These are phyloP conservation scores for Puccinia horiana DNA, from an alignment of 1,284 basidiomycete genomes.

Conservation along the genomic window DNA sequence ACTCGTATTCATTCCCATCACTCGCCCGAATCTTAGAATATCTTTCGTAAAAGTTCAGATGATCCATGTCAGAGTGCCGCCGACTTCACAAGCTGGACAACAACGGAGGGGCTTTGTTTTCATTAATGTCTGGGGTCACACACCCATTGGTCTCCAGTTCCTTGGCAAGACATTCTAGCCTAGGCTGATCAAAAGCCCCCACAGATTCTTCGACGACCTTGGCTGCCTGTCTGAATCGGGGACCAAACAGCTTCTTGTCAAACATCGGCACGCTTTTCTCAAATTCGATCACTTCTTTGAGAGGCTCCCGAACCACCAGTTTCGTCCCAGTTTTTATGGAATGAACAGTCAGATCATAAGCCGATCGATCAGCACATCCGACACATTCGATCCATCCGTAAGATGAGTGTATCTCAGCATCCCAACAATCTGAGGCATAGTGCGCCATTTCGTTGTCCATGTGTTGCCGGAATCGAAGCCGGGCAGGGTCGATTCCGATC, in stretches of 20 bases:
- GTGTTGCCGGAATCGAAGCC: constrained; percentile 91
- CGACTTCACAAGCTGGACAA: constrained; percentile 58
- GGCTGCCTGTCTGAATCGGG: constrained; percentile 84
- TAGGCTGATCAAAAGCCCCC: constrained; percentile 69
- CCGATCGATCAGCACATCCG: constrained; percentile 97
- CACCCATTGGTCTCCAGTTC: constrained; percentile 68
- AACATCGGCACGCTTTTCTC: constrained; percentile 75
- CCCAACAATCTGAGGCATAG: constrained; percentile 98
- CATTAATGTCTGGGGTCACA: constrained; percentile 48
- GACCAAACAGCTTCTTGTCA: constrained; percentile 86
- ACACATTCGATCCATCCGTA: constrained; percentile 99
- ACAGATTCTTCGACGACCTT: constrained; percentile 72
- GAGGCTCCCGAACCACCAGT: constrained; percentile 72
- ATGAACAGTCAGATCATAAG: constrained; percentile 79
- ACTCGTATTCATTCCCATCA: constrained; percentile 71
- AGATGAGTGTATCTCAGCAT: constrained; percentile 93
- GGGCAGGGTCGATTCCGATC: constrained; percentile 84
- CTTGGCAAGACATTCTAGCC: constrained; percentile 70
- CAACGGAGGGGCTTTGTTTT: no score
- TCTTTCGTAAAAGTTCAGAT: background rate
- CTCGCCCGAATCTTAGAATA: constrained; percentile 57
- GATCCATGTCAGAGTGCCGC: constrained; percentile 53
- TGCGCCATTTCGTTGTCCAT: constrained; percentile 99
- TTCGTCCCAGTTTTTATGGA: constrained; percentile 63
- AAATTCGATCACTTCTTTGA: constrained; percentile 76